These are phyloP conservation scores for Lentinula detonsa DNA, from an alignment of 768 basidiomycete species.

Conservation along the genomic window DNA sequence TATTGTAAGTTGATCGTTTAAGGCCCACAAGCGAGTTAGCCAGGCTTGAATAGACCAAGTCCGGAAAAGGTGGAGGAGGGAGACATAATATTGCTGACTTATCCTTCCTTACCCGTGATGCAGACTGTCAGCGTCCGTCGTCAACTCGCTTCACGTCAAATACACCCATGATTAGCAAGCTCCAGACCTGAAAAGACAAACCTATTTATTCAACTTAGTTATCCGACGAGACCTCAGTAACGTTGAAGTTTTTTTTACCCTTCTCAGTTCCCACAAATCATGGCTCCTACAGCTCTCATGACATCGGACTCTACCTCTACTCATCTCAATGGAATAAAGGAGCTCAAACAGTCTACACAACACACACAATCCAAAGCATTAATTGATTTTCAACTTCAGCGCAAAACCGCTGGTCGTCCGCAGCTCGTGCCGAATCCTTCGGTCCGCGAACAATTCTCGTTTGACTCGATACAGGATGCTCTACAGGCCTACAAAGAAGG, in stretches of 20 bases:
- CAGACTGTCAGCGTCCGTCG: background rate
- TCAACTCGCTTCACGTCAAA: background rate
- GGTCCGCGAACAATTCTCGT: conserved; percentile 44
- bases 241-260: background rate
- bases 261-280: background rate
- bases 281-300: conserved; percentile 1
- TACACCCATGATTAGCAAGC: background rate
- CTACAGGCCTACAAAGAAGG: conserved; percentile 70
- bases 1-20: no score
- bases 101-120: background rate
- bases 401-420: conserved; percentile 15
- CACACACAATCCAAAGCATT: background rate
- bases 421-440: conserved; percentile 21
- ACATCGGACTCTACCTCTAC: background rate
- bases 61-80: background rate
- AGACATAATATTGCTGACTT: no score
- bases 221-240: background rate
- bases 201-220: background rate
- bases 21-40: no score
- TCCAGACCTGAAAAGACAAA: background rate
- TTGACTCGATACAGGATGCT: conserved; percentile 80
- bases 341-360: background rate
- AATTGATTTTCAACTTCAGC: background rate
- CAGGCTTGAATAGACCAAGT: no score
- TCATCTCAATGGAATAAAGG: background rate